A percentile compares a stretch with the other conserved stretches of the same genome.
These are phyloP conservation scores for Syncephalastrum monosporum DNA, from an alignment of 371 early-diverging fungal genomes.

Conservation along the genomic window DNA sequence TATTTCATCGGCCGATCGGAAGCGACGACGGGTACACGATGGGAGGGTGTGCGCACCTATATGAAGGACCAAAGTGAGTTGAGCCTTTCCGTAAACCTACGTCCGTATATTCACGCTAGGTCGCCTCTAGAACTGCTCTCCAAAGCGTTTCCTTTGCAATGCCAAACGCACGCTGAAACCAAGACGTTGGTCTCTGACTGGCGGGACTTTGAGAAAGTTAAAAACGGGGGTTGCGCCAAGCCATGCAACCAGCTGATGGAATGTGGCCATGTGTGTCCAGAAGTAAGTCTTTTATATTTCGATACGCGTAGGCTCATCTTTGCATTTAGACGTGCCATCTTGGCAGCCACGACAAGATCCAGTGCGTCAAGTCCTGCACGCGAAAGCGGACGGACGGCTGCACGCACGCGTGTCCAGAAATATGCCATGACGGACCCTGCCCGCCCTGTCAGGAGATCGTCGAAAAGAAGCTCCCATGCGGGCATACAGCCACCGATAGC, in stretches of 20 bases:
- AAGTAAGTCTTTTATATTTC: slow-evolving; percentile 16
- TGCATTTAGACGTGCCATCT: slow-evolving; percentile 29
- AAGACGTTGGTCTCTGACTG: slow-evolving; percentile 14
- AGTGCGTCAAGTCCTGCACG: slow-evolving; percentile 29
- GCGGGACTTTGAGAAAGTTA: slow-evolving; percentile 26
- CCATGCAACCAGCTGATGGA: slow-evolving; percentile 29
- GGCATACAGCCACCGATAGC: slow-evolving; percentile 14
- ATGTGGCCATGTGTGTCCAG: slow-evolving; percentile 41
- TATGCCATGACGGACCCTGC: slow-evolving; percentile 26
- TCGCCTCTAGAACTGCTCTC: slow-evolving; percentile 7
- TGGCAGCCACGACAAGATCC: slow-evolving; percentile 20
- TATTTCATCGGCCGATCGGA: slow-evolving; percentile 34
- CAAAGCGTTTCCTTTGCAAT: slow-evolving; percentile 9
- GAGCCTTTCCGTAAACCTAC: neutral
- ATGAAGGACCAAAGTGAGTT: slow-evolving; percentile 24
- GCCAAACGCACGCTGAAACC: slow-evolving; percentile 14
- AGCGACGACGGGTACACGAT: slow-evolving; percentile 6
- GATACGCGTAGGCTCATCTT: too few species aligned
- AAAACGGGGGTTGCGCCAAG: slow-evolving; percentile 38
- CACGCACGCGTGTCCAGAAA: slow-evolving; percentile 30
- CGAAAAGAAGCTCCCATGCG: slow-evolving; percentile 17
- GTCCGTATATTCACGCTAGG: neutral
- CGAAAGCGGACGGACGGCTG: slow-evolving; percentile 27
- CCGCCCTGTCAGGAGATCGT: slow-evolving; percentile 27
- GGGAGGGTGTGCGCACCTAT: slow-evolving; percentile 26